Conservation (phyloP, 768 basidiomycete species). For the Amanita rubescens region DNA sequence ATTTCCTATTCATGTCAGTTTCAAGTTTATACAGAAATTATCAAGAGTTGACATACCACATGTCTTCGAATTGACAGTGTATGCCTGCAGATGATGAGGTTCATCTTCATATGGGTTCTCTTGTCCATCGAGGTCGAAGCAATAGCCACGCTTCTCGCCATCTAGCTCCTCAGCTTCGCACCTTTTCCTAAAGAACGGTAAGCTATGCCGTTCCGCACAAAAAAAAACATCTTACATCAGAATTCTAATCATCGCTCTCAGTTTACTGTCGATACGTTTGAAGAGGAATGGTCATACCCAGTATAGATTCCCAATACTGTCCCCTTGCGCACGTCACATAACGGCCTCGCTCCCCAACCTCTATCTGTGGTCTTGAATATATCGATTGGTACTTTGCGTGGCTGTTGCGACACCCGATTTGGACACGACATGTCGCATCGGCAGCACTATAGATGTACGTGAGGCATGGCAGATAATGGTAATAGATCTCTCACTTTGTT, state of each 20-base stretch:
- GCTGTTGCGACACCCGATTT: conserved; percentile 56
- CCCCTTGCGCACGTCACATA: conserved; percentile 34
- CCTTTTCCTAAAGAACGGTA: conserved; percentile 28
- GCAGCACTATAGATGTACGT: conserved; percentile 29
- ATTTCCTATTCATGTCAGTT: conserved; percentile 40
- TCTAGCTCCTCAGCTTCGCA: conserved; percentile 31
- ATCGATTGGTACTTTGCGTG: conserved; percentile 50
- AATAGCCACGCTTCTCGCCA: conserved; percentile 34
- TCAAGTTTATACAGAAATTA: background rate
- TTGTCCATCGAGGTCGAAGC: conserved; percentile 60
- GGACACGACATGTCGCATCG: conserved; percentile 35
- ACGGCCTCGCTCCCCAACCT: conserved; percentile 63
- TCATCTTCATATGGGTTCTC: conserved; percentile 29
- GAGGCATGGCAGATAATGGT: background rate
- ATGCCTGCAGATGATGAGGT: conserved; percentile 22
- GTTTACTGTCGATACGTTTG: background rate
- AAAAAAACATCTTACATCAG: conserved; percentile 32
- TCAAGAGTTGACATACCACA: conserved; percentile 33
- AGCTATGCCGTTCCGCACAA: background rate
- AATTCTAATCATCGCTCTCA: conserved; percentile 21
- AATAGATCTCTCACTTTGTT: conserved; percentile 37
- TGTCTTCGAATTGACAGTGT: conserved; percentile 48
- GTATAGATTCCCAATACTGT: conserved; percentile 64
- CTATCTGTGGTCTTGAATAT: conserved; percentile 54
- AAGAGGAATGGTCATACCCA: conserved; percentile 41